Base-by-base conservation (phyloP, 352 stramenopile genomes). In the Elongisporangium prolatum region DNA sequence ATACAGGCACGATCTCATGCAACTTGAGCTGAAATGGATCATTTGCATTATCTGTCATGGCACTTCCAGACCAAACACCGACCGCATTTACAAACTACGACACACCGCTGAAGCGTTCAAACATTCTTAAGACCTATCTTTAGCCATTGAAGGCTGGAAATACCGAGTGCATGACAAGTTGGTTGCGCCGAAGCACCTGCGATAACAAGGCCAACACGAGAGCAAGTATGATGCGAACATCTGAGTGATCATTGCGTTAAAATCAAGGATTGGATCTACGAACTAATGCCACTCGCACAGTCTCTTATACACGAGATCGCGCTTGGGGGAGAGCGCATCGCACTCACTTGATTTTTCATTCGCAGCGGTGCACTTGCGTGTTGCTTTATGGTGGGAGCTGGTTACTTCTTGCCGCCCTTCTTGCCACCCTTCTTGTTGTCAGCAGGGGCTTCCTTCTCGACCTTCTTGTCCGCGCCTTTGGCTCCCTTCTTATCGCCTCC, bases 381-480 rank as follows among this genome's bases (percentile, higher is more conserved):
- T 14, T 11, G 10, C 18, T 21, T 21, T n/a, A 6, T 50, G 2
- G n/a, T 11, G 11, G 21, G 13, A 20, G 21, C 7, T 10, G 21
- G 3, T 65, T 78, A 81, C 72, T 85, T 83, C 75, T 85, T 85
- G 65, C 63, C 65, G 52, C 72, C 67, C 61, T 84, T 84, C 67
- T 84, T 84, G 62, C 67, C 71, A 20, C 65, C 66, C 56, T 75
- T 75, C 64, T 72, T 75, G 48, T 49, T 63, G 21, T 63, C 69
- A 58, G 67, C 66, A 8, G 65, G 62, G 59, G 63, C 68, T 75
- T 79, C 70, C 60, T 79, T 79, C 54, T 65, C 64, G 37, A 63
- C 67, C 24, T 65, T 70, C 63, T 79, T 71, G 18, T 78, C 60
- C 16, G 34, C 49, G 20, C 34, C 65, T 61, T 70, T 65, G 24